These are phyloP conservation scores for Ceratobasidium sp. DNA, from an alignment of 1,284 basidiomycete species.

Conservation along the genomic window DNA sequence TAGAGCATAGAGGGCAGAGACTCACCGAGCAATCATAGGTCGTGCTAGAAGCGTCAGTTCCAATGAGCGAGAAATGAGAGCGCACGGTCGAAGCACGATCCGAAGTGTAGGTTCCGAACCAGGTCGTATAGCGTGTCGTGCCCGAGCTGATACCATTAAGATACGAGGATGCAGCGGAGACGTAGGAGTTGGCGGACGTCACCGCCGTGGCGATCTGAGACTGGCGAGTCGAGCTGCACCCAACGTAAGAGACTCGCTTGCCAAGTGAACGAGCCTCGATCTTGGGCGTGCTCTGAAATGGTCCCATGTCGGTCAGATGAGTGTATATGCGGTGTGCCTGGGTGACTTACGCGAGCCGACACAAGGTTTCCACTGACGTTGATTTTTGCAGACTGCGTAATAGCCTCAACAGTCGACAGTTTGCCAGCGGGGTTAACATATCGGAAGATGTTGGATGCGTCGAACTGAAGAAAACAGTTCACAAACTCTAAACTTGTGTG, in stretches of 20 bases:
- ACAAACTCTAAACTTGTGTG: background rate
- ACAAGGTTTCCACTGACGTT: slow-evolving; percentile 26
- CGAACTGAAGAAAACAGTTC: slow-evolving; percentile 12
- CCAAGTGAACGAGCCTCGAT: slow-evolving; percentile 38
- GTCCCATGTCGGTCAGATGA: background rate
- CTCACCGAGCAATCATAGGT: slow-evolving; percentile 44
- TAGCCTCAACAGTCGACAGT: slow-evolving; percentile 37
- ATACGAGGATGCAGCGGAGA: slow-evolving; percentile 28
- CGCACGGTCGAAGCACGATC: slow-evolving; percentile 21
- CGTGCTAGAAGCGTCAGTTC: slow-evolving; percentile 33
- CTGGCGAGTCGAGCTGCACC: slow-evolving; percentile 29
- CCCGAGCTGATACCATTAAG: slow-evolving; percentile 22
- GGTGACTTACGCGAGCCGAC: slow-evolving; percentile 36
- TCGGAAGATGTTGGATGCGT: slow-evolving; percentile 41
- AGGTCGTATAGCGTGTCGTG: slow-evolving; percentile 43
- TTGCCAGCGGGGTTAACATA: slow-evolving; percentile 39
- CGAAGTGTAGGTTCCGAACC: slow-evolving; percentile 43
- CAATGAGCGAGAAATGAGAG: slow-evolving; percentile 40
- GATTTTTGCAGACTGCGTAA: slow-evolving; percentile 32
- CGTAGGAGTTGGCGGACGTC: slow-evolving; percentile 34
- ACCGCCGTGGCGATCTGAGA: slow-evolving; percentile 32
- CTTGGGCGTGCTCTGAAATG: slow-evolving; percentile 22
- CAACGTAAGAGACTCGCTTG: slow-evolving; percentile 41
- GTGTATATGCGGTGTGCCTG: background rate
- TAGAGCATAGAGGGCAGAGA: background rate